Conservation (phyloP, 23 red algal species). For the Chondrus crispus region DNA sequence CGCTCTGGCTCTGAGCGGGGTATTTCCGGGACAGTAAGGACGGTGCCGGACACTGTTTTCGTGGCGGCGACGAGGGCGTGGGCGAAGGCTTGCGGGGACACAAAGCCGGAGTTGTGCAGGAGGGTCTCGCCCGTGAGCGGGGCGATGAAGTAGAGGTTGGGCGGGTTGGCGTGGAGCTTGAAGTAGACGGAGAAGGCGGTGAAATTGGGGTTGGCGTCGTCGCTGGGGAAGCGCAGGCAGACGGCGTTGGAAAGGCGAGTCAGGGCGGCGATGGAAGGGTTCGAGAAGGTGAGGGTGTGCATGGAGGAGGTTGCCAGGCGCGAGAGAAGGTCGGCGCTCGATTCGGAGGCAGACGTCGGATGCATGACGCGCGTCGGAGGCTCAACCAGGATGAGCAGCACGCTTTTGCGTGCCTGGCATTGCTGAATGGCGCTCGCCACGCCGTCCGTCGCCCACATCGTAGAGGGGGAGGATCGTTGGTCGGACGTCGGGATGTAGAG, state of each 20-base stretch:
- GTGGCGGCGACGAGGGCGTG: neutral
- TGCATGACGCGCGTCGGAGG: neutral
- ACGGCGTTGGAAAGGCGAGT: neutral
- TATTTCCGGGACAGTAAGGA: neutral
- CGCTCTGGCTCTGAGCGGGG: no score
- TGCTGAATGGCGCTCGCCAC: neutral
- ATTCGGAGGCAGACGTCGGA: neutral
- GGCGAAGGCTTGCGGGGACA: neutral
- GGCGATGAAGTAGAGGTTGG: constrained; percentile 1
- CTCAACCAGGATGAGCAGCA: neutral
- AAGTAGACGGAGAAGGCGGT: neutral
- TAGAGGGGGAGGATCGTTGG: neutral
- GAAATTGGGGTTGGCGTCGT: neutral
- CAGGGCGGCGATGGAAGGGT: neutral
- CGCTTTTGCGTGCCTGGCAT: neutral
- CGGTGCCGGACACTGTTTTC: neutral
- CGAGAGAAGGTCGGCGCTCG: neutral
- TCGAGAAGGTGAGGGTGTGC: neutral
- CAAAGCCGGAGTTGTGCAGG: neutral
- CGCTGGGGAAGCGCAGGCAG: neutral
- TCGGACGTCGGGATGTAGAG: no score
- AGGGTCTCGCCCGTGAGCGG: neutral
- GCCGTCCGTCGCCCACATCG: neutral
- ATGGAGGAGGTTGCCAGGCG: constrained; percentile 1
- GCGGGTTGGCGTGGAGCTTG: neutral